Conservation (phyloP, 2,329 filamentous ascomycete species). For the Colletotrichum simmondsii region DNA sequence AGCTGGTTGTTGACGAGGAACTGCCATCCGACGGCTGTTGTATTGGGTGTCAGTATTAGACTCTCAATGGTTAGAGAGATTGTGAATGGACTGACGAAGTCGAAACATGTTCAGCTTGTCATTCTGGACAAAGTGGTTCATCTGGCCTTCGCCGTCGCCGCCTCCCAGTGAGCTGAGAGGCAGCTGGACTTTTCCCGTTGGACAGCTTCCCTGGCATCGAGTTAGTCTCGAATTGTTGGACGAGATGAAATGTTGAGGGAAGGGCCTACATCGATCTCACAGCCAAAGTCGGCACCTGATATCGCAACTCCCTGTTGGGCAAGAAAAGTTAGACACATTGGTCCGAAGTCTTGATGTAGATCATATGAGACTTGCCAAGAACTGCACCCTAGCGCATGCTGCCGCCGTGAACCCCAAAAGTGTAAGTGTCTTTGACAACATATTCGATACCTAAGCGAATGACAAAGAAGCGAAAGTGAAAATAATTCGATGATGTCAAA, state of each 20-base stretch:
- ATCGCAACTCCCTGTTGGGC: constrained; percentile 51
- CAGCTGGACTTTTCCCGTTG: constrained; percentile 46
- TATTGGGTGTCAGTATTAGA: constrained; percentile 42
- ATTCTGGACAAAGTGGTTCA: constrained; percentile 66
- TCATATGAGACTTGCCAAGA: constrained; percentile 26
- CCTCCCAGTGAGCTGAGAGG: constrained; percentile 45
- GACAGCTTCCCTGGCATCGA: constrained; percentile 49
- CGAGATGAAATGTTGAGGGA: neutral
- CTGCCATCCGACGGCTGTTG: constrained; percentile 62
- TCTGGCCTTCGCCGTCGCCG: constrained; percentile 58
- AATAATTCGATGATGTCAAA: neutral
- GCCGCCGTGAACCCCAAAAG: constrained; percentile 29
- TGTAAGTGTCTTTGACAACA: constrained; percentile 24
- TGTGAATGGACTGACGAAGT: constrained; percentile 40
- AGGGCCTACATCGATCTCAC: constrained; percentile 53
- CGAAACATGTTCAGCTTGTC: constrained; percentile 65
- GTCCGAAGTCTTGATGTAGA: constrained; percentile 18
- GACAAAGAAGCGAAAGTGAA: constrained; percentile 12
- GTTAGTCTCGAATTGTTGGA: neutral
- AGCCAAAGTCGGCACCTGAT: constrained; percentile 60
- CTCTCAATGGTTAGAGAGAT: neutral
- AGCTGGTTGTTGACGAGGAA: constrained; percentile 64
- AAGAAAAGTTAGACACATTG: neutral
- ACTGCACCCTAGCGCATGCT: constrained; percentile 30
- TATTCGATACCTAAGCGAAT: constrained; percentile 28